Conservation (phyloP, 2,329 filamentous ascomycete genomes). For the Sarocladiaceae sp. region DNA sequence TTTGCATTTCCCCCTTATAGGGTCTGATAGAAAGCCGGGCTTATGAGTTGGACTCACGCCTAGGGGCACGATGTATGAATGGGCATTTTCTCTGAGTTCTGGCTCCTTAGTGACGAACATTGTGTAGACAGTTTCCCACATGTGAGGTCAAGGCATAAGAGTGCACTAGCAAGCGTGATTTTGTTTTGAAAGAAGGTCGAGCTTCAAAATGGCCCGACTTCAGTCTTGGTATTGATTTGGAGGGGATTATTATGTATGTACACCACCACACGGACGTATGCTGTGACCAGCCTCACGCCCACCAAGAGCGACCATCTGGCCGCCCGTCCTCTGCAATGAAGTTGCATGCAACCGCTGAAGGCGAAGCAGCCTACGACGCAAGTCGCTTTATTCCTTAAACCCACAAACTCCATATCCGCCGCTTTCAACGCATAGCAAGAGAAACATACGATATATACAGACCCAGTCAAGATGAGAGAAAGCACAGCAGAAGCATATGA, state of each 20-base stretch:
- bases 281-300: conserved; percentile 2
- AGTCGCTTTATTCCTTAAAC: conserved; percentile 1
- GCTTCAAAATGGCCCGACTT: no score
- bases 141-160: no score
- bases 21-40: no score
- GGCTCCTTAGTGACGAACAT: not conserved
- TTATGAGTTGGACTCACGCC: no score
- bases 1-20: no score
- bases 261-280: not conserved
- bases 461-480: no score
- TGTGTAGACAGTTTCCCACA: no score
- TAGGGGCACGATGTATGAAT: conserved; percentile 4
- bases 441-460: not conserved
- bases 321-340: no score
- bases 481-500: not conserved
- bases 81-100: not conserved
- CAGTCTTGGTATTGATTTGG: not conserved
- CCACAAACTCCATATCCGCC: conserved; percentile 1
- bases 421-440: not conserved
- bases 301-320: no score
- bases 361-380: not conserved
- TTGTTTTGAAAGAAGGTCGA: no score
- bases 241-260: conserved; percentile 8
- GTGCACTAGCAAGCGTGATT: no score
- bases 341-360: not conserved